These are phyloP conservation scores for Heimioporus sp. DNA, from an alignment of 768 basidiomycete species.

Conservation along the genomic window DNA sequence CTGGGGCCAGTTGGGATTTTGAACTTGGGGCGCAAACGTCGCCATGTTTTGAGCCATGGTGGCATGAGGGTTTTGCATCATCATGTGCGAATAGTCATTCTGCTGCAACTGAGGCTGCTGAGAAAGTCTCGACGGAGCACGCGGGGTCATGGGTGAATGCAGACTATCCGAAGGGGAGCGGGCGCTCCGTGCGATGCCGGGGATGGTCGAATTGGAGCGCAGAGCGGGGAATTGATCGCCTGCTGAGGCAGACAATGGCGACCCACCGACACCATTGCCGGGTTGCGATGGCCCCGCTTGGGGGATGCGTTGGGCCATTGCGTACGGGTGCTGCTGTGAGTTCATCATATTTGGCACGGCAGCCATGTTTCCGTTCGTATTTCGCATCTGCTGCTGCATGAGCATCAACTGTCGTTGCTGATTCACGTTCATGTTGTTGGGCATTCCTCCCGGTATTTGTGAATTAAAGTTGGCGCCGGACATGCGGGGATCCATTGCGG, in stretches of 20 bases:
- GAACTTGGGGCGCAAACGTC: slow-evolving; percentile 34
- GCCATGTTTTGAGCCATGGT: slow-evolving; percentile 27
- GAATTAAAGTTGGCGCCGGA: slow-evolving; percentile 25
- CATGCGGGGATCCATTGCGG: slow-evolving; percentile 32
- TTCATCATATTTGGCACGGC: slow-evolving; percentile 31
- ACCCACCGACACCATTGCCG: slow-evolving; percentile 30
- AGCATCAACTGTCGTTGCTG: slow-evolving; percentile 49
- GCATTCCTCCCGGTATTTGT: slow-evolving; percentile 30
- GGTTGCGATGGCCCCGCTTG: slow-evolving; percentile 40
- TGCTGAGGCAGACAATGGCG: slow-evolving; percentile 42
- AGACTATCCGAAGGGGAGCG: slow-evolving; percentile 71
- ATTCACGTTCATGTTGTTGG: slow-evolving; percentile 25
- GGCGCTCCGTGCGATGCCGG: slow-evolving; percentile 72
- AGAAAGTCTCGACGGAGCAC: slow-evolving; percentile 33
- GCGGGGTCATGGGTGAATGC: slow-evolving; percentile 43
- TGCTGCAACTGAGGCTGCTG: slow-evolving; percentile 50
- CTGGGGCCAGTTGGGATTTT: slow-evolving; percentile 46
- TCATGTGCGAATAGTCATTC: slow-evolving; percentile 37
- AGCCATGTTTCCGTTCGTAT: slow-evolving; percentile 25
- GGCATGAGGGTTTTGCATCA: slow-evolving; percentile 37
- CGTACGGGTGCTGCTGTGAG: slow-evolving; percentile 33
- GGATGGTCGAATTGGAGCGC: slow-evolving; percentile 60
- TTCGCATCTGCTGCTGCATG: slow-evolving; percentile 36
- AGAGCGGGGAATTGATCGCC: slow-evolving; percentile 47
- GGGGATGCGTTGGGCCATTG: slow-evolving; percentile 43